These are phyloP conservation scores for Nitzschia palea DNA, from an alignment of 108 stramenopile genomes.

Conservation along the genomic window DNA sequence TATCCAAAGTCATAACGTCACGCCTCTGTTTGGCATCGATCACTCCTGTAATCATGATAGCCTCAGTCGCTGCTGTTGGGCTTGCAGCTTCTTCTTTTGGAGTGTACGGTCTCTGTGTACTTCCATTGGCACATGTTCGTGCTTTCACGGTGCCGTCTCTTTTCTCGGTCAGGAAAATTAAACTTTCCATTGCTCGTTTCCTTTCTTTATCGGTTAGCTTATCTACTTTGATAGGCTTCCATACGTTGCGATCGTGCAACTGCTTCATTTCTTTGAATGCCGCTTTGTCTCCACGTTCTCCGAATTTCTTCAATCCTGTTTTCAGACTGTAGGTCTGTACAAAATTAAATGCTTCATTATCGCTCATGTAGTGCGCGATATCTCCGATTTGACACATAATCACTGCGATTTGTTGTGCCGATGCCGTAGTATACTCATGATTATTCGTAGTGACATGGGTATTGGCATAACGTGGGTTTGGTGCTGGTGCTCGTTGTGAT, in stretches of 20 bases:
- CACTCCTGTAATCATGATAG: constrained; percentile 21
- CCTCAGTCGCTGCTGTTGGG: constrained; percentile 36
- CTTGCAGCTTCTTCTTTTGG: constrained; percentile 30
- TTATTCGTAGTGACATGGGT: too few species aligned
- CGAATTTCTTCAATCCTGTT: constrained; percentile 26
- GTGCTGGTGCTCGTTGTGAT: too few species aligned
- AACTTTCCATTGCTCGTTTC: neutral
- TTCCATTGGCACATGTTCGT: constrained; percentile 32
- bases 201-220: constrained; percentile 25
- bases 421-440: too few species aligned
- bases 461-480: too few species aligned
- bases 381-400: too few species aligned
- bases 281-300: constrained; percentile 26
- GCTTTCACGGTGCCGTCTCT: constrained; percentile 13
- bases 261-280: constrained; percentile 38
- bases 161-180: constrained; percentile 27
- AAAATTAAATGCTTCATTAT: too few species aligned
- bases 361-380: too few species aligned
- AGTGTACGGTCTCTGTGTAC: constrained; percentile 30
- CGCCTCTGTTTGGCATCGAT: constrained; percentile 35
- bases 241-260: constrained; percentile 23
- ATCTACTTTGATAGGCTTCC: constrained; percentile 14
- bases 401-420: too few species aligned
- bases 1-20: constrained; percentile 43
- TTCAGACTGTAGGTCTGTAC: constrained; percentile 1